phyloP scores from a whole-genome alignment of 371 early-diverging fungal species.

The Actinomucor elegans region DNA sequence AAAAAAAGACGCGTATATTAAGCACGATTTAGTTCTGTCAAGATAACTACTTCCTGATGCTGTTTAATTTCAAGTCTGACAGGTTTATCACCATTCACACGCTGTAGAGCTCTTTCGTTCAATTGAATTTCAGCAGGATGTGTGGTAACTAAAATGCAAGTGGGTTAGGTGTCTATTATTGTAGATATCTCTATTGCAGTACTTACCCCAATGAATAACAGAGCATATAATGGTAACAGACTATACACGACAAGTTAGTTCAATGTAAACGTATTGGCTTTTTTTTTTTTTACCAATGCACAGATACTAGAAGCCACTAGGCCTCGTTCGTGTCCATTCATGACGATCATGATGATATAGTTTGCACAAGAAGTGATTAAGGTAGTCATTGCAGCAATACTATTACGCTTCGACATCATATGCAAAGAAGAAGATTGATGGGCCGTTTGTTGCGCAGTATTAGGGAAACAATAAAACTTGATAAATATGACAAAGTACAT shows the following conservation, averaged over 20 bases:
- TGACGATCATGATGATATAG: constrained; percentile 36
- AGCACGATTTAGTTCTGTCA: constrained; percentile 36
- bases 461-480: constrained; percentile 44
- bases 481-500: constrained; percentile 44
- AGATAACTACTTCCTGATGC: constrained; percentile 48
- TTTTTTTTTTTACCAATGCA: constrained; percentile 41
- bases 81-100: constrained; percentile 42
- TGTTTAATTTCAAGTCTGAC: constrained; percentile 46
- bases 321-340: constrained; percentile 38
- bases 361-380: constrained; percentile 38
- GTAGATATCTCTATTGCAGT: background rate
- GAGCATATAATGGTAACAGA: constrained; percentile 29
- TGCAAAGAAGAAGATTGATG: constrained; percentile 37
- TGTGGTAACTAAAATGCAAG: constrained; percentile 24
- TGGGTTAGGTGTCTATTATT: background rate
- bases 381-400: constrained; percentile 37
- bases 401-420: constrained; percentile 51
- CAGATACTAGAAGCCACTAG: constrained; percentile 32
- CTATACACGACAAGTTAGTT: too few relatives aligned
- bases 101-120: constrained; percentile 28
- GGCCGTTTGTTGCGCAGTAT: constrained; percentile 27
- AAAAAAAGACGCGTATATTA: constrained; percentile 4
- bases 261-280: too few relatives aligned
- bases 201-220: constrained; percentile 44
- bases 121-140: constrained; percentile 40